Conservation (phyloP, 2,329 filamentous ascomycete species). For the Tolypocladium guangdongense region DNA sequence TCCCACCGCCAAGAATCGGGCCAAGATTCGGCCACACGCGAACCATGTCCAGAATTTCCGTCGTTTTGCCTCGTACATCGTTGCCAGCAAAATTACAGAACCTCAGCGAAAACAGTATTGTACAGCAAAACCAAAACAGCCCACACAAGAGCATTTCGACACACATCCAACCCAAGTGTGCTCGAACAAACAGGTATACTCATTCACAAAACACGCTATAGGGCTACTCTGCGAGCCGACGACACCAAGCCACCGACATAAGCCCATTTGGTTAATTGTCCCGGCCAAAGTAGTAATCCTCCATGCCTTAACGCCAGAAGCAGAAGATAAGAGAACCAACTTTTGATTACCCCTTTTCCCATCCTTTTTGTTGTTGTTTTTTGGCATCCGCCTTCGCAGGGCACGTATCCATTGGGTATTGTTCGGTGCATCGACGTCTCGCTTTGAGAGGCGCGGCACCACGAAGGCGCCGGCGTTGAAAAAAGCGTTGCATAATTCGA, state of each 20-base stretch:
- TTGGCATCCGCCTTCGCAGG: not conserved
- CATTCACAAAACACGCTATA: conserved; percentile 1
- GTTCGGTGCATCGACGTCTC: not conserved
- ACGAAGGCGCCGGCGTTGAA: not conserved
- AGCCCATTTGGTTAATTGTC: not conserved
- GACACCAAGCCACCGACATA: not conserved
- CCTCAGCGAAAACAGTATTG: not conserved
- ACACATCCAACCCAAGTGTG: not conserved
- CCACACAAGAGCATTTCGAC: not conserved
- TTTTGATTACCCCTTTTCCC: conserved; percentile 1
- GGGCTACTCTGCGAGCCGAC: not conserved
- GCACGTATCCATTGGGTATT: not conserved
- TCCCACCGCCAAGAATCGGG: not conserved
- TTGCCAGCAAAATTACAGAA: not conserved
- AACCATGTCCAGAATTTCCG: not conserved
- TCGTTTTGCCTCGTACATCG: not conserved
- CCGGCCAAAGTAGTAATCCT: not conserved
- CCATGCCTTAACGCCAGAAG: not conserved
- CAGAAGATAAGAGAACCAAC: not conserved
- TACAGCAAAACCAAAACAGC: not conserved
- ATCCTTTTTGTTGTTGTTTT: not conserved
- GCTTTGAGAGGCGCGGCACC: not conserved
- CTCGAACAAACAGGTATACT: not conserved
- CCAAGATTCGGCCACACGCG: not conserved
- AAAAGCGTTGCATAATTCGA: not conserved